Evolutionary conservation across 2,329 filamentous ascomycete genomes (phyloP).

Genomic region (Beauveria medogensis): DNA sequence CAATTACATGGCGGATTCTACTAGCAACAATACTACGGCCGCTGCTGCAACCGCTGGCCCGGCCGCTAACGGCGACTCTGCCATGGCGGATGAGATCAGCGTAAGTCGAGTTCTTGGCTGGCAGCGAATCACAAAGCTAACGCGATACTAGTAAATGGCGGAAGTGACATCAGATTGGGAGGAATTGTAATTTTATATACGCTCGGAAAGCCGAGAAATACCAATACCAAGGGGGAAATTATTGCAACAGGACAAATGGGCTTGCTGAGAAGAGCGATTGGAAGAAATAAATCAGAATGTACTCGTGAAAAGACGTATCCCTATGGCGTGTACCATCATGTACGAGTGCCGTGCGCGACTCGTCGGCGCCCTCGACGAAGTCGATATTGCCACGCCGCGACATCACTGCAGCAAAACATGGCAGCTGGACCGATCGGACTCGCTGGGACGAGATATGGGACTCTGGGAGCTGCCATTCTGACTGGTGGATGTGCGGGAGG

Average conservation of each 20-base stretch:
- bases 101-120: constrained; percentile 18
- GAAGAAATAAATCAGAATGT: not conserved
- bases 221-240: not conserved
- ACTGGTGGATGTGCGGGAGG: not conserved
- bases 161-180: not conserved
- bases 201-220: constrained; percentile 1
- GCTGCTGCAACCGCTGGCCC: constrained; percentile 38
- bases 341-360: not conserved
- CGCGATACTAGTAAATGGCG: not conserved
- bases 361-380: not conserved
- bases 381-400: not conserved
- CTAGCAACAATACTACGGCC: constrained; percentile 36
- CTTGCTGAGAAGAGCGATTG: not conserved
- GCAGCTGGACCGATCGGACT: not conserved
- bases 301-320: not conserved
- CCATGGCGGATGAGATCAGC: constrained; percentile 62
- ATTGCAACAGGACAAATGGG: constrained; percentile 6
- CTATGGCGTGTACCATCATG: not conserved
- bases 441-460: not conserved
- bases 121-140: not conserved
- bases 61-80: constrained; percentile 45
- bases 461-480: not conserved
- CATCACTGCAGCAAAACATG: not conserved
- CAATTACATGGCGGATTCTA: constrained; percentile 68
- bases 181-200: constrained; percentile 9